Evolutionary conservation across 1,284 basidiomycete species (phyloP), one percentile per base, ranked within the genome.

Genomic region (Marasmius tenuissimus): DNA sequence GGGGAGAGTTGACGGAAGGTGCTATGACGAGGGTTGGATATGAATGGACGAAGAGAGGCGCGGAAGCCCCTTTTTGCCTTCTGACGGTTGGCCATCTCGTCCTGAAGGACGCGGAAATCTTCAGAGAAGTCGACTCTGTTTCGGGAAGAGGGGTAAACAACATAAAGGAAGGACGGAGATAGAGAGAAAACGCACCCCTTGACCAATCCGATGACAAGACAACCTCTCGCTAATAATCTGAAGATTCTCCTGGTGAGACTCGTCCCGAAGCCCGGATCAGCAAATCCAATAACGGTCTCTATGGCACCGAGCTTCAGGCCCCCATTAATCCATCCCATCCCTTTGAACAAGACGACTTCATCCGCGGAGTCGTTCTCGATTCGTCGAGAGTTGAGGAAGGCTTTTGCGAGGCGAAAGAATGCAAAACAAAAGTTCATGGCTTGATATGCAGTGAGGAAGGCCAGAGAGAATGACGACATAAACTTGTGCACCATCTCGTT

Each of bases 201-300:
- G 38, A 85, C 72, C 18, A 87, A 67, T 22, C 89, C 89, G 59
- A 87, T 79, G 62, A 84, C 80, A 11, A 92, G 68, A 65, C 75
- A 80, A 0, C 76, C 80, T 42, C 88, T 78, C 2, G 80, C 78
- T 12, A 86, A 56, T 59, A 88, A 73, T 48, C 87, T 78, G 42
- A 92, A 66, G 38, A 87, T 75, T 20, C 89, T 80, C 49, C 91
- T 77, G 10, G 80, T 76, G 8, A 92, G 67, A 0, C 78, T 75
- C 10, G 81, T 65, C 0, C 78, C 80, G 67, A 90, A 91, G 4
- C 77, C 77, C 35, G 76, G 78, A 8, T 74, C 71, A 0, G 80
- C 81, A 66, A 91, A 91, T 0, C 89, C 91, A n/a, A 87, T 67
- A 8, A 85, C 70, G 3, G 82, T 84, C 71, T 93, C 91, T 49